phyloP scores from a whole-genome alignment of 2,329 filamentous ascomycete species.

The Lasiodiplodia theobromae region DNA sequence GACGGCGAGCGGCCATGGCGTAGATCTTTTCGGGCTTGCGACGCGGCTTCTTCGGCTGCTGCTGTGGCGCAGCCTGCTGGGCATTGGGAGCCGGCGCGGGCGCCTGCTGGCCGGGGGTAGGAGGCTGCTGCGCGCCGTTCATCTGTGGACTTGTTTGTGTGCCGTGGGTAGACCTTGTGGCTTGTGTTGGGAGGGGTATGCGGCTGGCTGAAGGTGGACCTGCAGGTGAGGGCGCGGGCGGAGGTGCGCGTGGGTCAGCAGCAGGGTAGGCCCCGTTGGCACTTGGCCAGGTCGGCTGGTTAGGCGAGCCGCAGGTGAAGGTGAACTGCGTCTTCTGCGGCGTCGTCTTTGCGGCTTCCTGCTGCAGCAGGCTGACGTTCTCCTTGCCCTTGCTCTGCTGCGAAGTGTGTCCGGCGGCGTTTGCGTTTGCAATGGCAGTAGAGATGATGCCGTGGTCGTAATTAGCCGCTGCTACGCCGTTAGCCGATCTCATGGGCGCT shows the following conservation, averaged over 20 bases:
- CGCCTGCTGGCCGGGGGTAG: conserved; percentile 34
- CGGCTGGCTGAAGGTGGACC: conserved; percentile 33
- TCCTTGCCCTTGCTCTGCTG: conserved; percentile 70
- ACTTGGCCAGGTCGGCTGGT: conserved; percentile 78
- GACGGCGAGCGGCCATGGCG: conserved; percentile 75
- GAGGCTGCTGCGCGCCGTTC: conserved; percentile 46
- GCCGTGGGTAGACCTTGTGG: conserved; percentile 55
- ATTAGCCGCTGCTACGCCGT: conserved; percentile 46
- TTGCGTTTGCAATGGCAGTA: conserved; percentile 85
- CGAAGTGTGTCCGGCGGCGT: conserved; percentile 61
- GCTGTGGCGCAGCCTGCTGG: conserved; percentile 44
- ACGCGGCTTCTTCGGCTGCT: conserved; percentile 66
- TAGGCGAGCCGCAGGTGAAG: conserved; percentile 90
- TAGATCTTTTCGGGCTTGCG: conserved; percentile 73
- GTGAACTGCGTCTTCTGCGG: conserved; percentile 90
- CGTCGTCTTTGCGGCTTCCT: conserved; percentile 68
- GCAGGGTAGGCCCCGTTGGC: conserved; percentile 51
- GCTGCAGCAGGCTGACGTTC: conserved; percentile 79
- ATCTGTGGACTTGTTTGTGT: conserved; percentile 64
- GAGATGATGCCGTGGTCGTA: conserved; percentile 80
- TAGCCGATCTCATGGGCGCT: conserved; percentile 43
- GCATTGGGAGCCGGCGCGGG: conserved; percentile 49
- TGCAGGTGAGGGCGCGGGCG: conserved; percentile 31
- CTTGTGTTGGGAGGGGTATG: conserved; percentile 29
- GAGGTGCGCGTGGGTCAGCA: conserved; percentile 41